Evolutionary conservation across 257 asterid species (phyloP), one percentile per base, ranked within the genome.

Genomic region (Voacanga thouarsii): DNA sequence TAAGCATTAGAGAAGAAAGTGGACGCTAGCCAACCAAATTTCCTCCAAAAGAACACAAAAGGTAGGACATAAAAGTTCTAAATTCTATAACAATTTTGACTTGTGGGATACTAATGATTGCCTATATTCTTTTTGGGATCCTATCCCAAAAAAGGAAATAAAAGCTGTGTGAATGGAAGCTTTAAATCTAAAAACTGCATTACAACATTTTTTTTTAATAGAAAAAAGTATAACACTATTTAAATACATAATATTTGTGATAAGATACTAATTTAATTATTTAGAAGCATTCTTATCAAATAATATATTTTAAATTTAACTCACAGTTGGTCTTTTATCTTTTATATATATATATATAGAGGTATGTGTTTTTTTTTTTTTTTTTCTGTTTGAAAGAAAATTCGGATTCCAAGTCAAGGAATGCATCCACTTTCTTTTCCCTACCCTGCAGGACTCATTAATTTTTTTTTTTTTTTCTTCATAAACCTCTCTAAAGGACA

Each of bases 91-190:
- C 71, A 66, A 66, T 18, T 66, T 66, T 7, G 49, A 19, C 1
- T 73, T 21, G 77, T 73, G 77, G 66, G 63, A 19, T 2, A 33
- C 33, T 9, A 73, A 53, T 53, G 44, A 73, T 73, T 73, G 50
- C 77, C 63, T 39, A 53, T 51, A 51, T 33, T 39, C 66, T 33
- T 73, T 73, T 73, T 39, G 66, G 51, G 55, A 24, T 51, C 44
- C 33, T 21, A 41, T 73, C 51, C 55, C 19, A 14, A 30, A 67
- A 53, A 53, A 33, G 51, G 50, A 53, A 19, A 30, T 9, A 21
- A 73, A 73, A 53, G 66, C 33, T 16, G 66, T 53, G 47, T 72
- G 28, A 14, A 30, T 53, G 65, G 66, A 30, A 9, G 64, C 64
- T 53, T 72, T 53, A 53, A 66, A 66, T 37, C 4, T 8, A 65